These are phyloP conservation scores for Fistulina hepatica DNA, from an alignment of 1,284 basidiomycete genomes.

Conservation along the genomic window DNA sequence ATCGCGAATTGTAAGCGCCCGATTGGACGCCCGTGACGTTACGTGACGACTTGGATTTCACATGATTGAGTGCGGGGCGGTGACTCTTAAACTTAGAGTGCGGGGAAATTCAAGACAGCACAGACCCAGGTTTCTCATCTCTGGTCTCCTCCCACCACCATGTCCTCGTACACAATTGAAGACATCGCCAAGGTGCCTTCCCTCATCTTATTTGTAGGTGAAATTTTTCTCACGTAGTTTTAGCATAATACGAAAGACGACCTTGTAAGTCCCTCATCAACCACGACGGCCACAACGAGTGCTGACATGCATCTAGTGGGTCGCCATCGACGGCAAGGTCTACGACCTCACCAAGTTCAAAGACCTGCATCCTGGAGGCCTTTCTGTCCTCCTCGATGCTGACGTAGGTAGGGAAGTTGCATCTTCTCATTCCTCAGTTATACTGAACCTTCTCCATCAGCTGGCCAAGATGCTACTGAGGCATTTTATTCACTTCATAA, in stretches of 20 bases:
- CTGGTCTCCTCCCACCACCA: slow-evolving; percentile 20
- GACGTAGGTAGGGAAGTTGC: slow-evolving; percentile 8
- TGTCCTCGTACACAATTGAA: slow-evolving; percentile 31
- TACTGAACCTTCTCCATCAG: slow-evolving; percentile 17
- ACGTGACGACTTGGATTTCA: too few species aligned
- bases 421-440: not conserved
- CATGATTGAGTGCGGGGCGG: too few species aligned
- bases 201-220: not conserved
- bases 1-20: too few species aligned
- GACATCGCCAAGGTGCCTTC: slow-evolving; percentile 42
- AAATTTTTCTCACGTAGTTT: slow-evolving; percentile 6
- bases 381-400: slow-evolving; percentile 12
- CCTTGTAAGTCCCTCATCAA: slow-evolving; percentile 35
- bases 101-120: too few species aligned
- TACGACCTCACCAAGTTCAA: slow-evolving; percentile 67
- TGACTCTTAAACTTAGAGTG: too few species aligned
- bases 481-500: slow-evolving; percentile 89
- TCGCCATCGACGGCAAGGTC: slow-evolving; percentile 69
- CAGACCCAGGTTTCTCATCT: too few species aligned
- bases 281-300: slow-evolving; percentile 1
- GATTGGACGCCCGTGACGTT: too few species aligned
- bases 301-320: slow-evolving; percentile 34
- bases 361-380: slow-evolving; percentile 65
- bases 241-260: slow-evolving; percentile 73
- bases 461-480: slow-evolving; percentile 74